A percentile compares a stretch with the other conserved stretches of the same genome.
Evolutionary conservation across 2,329 filamentous ascomycete genomes (phyloP).

Genomic region (Bisporella sp.): DNA sequence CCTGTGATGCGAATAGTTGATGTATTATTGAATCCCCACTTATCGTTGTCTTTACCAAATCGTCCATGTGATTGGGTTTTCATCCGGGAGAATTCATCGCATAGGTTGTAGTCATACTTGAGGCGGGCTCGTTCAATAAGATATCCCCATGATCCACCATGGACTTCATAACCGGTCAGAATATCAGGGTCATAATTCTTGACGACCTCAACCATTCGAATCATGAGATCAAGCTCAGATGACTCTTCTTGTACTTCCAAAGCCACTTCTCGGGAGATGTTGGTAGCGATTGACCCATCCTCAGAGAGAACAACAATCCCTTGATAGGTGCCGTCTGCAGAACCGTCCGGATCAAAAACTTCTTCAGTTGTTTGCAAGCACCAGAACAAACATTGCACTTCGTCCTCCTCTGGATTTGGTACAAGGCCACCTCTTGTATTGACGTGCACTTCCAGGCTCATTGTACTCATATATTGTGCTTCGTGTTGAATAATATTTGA

Average conservation of each 20-base stretch:
- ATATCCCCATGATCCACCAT: conserved; percentile 92
- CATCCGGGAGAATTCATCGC: conserved; percentile 85
- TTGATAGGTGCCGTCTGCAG: conserved; percentile 44
- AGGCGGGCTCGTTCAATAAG: conserved; percentile 80
- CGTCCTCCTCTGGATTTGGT: conserved; percentile 86
- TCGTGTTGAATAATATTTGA: conserved; percentile 70
- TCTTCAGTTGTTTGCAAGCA: conserved; percentile 71
- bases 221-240: conserved; percentile 78
- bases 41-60: conserved; percentile 79
- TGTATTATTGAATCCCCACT: conserved; percentile 91
- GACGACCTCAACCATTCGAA: conserved; percentile 81
- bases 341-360: conserved; percentile 40
- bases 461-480: conserved; percentile 89
- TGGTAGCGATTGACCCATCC: conserved; percentile 49
- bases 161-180: conserved; percentile 89
- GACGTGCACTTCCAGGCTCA: conserved; percentile 90
- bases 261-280: conserved; percentile 53
- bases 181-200: conserved; percentile 82
- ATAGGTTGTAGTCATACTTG: conserved; percentile 86
- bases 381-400: conserved; percentile 87
- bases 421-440: conserved; percentile 76
- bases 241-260: conserved; percentile 66
- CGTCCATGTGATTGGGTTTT: conserved; percentile 75
- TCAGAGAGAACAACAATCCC: conserved; percentile 70
- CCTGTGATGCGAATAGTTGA: conserved; percentile 91